These are phyloP conservation scores for Peronospora belbahrii DNA, from an alignment of 352 stramenopile species.

Conservation along the genomic window DNA sequence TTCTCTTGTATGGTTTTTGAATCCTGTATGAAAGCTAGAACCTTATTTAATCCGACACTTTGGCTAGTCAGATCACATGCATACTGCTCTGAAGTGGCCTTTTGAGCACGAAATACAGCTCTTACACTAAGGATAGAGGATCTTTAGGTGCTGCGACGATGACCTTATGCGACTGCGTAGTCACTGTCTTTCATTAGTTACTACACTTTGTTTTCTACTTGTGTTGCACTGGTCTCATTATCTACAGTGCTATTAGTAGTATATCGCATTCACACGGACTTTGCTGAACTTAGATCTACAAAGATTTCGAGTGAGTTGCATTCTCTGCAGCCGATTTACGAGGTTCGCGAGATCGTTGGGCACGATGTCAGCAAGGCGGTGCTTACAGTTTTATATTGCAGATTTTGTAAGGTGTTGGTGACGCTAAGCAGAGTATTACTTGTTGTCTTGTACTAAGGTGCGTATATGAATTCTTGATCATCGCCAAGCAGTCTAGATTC, in stretches of 20 bases:
- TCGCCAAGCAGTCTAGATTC: slow-evolving; percentile 20
- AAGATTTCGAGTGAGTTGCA: slow-evolving; percentile 8
- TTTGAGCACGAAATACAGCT: slow-evolving; percentile 14
- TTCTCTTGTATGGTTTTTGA: too few species aligned
- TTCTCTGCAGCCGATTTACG: slow-evolving; percentile 34
- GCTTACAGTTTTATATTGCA: slow-evolving; percentile 43
- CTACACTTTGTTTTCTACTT: slow-evolving; percentile 34
- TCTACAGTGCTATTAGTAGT: slow-evolving; percentile 51
- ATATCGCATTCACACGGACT: slow-evolving; percentile 15
- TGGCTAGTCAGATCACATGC: slow-evolving; percentile 16
- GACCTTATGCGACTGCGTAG: slow-evolving; percentile 46
- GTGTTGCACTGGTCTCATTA: slow-evolving; percentile 29
- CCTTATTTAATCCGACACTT: too few species aligned
- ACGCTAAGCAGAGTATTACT: too few species aligned
- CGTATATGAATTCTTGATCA: slow-evolving; percentile 29
- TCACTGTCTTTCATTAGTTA: slow-evolving; percentile 41
- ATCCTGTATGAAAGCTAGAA: too few species aligned
- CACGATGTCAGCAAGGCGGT: slow-evolving; percentile 28
- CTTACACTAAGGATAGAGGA: slow-evolving; percentile 12
- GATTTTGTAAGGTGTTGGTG: slow-evolving; percentile 35
- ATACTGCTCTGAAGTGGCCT: slow-evolving; percentile 25
- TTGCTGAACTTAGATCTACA: slow-evolving; percentile 6
- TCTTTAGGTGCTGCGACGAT: slow-evolving; percentile 30
- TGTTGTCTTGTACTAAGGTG: slow-evolving; percentile 17
- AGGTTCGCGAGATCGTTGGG: slow-evolving; percentile 37